Evolutionary conservation across 805 yeast species (phyloP).

Genomic region (Blastobotrys terrestris): DNA sequence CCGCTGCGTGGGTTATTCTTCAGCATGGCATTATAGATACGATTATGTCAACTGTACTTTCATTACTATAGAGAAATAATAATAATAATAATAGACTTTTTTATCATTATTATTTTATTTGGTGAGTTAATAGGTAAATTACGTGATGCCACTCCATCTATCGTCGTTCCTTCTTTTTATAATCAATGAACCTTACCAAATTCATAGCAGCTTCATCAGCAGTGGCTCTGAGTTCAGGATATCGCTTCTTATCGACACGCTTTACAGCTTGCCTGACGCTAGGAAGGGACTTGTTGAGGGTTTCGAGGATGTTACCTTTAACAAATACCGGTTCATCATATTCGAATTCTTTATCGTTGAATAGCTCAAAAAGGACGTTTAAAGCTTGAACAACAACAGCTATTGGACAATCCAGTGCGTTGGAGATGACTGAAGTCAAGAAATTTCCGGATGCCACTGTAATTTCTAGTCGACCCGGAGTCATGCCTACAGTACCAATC

Average conservation of each 20-base stretch:
- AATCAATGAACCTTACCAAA: constrained; percentile 68
- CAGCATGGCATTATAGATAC: constrained; percentile 25
- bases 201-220: constrained; percentile 65
- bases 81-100: not conserved
- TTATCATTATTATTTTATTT: constrained; percentile 1
- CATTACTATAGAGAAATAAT: constrained; percentile 1
- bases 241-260: constrained; percentile 58
- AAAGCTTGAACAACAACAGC: constrained; percentile 52
- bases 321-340: constrained; percentile 71
- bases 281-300: constrained; percentile 40
- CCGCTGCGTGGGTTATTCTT: constrained; percentile 57
- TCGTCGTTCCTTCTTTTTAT: constrained; percentile 49
- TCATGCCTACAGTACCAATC: constrained; percentile 42
- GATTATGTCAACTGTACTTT: constrained; percentile 1
- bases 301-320: constrained; percentile 39
- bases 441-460: constrained; percentile 44
- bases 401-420: constrained; percentile 27
- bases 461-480: constrained; percentile 39
- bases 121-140: no score
- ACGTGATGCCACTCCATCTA: not conserved
- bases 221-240: constrained; percentile 48
- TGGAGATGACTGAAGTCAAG: constrained; percentile 32
- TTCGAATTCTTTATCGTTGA: constrained; percentile 60
- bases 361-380: constrained; percentile 68
- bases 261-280: constrained; percentile 50